Evolutionary conservation across 257 asterid genomes (phyloP).

Genomic region (Prunella vulgaris): DNA sequence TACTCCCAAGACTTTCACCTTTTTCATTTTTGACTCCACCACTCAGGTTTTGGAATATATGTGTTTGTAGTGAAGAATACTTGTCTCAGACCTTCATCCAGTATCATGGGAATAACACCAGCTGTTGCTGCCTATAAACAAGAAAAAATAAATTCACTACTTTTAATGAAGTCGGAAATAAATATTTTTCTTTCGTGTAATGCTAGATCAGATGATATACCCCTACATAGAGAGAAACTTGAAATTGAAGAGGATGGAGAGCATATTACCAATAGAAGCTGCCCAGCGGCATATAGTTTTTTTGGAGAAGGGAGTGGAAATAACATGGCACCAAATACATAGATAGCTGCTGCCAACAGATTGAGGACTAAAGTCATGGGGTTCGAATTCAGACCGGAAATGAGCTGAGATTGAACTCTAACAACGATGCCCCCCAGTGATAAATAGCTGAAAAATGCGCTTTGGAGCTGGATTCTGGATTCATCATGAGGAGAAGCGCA

Average conservation of each 20-base stretch:
- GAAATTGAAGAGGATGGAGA: too few species aligned
- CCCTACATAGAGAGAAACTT: too few species aligned
- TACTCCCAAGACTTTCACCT: not conserved
- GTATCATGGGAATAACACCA: not conserved
- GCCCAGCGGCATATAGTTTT: constrained; percentile 25
- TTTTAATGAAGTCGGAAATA: not conserved
- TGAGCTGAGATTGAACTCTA: not conserved
- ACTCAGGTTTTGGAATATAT: not conserved
- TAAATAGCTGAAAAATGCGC: constrained; percentile 36
- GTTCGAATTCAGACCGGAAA: constrained; percentile 32
- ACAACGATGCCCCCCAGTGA: constrained; percentile 20
- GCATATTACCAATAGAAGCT: constrained; percentile 27
- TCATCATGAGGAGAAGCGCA: constrained; percentile 27
- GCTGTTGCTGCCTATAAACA: not conserved
- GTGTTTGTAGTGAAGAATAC: not conserved
- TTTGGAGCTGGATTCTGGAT: constrained; percentile 29
- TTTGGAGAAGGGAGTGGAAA: constrained; percentile 43
- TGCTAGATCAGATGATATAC: too few species aligned
- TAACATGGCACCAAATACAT: constrained; percentile 28
- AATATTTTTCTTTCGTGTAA: too few species aligned
- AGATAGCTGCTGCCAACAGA: constrained; percentile 36
- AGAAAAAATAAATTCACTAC: not conserved
- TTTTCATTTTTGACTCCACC: not conserved
- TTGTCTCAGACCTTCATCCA: not conserved
- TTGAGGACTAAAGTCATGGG: constrained; percentile 27